phyloP scores from a whole-genome alignment of 2,329 filamentous ascomycete genomes.

The Thelonectria discophora region DNA sequence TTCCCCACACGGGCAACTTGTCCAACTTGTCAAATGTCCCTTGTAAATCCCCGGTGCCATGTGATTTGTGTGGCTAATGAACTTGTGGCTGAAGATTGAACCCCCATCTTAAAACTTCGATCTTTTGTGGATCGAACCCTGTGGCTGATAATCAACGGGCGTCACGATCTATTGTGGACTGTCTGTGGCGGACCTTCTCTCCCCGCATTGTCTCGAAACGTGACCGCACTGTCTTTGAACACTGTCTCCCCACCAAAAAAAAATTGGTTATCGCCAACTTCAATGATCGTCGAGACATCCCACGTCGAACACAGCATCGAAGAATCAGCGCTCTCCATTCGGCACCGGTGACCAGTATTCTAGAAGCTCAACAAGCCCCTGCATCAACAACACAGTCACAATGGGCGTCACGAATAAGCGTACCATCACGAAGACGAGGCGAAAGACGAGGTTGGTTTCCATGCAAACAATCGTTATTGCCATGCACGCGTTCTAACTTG shows the following conservation, averaged over 20 bases:
- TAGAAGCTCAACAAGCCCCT: neutral
- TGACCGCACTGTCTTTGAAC: conserved; percentile 16
- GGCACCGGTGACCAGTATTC: neutral
- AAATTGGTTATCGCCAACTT: conserved; percentile 35
- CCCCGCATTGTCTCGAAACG: neutral
- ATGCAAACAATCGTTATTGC: neutral
- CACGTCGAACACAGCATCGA: conserved; percentile 14
- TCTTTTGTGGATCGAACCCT: neutral
- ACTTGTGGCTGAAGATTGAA: conserved; percentile 15
- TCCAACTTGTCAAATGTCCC: conserved; percentile 26
- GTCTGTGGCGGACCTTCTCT: neutral
- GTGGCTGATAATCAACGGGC: conserved; percentile 1
- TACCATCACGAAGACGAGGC: conserved; percentile 78
- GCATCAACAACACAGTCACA: neutral
- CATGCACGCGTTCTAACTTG: neutral
- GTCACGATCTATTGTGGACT: neutral
- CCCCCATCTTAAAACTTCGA: neutral
- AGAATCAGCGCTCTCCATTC: conserved; percentile 8
- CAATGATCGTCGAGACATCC: conserved; percentile 25
- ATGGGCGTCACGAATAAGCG: conserved; percentile 76
- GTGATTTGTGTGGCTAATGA: conserved; percentile 18
- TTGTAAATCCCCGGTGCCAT: conserved; percentile 2
- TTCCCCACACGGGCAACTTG: conserved; percentile 27
- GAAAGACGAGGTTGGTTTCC: conserved; percentile 67
- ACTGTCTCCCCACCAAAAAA: conserved; percentile 36